Base-by-base conservation (phyloP, 306 rosid species). In the Canavalia ensiformis region DNA sequence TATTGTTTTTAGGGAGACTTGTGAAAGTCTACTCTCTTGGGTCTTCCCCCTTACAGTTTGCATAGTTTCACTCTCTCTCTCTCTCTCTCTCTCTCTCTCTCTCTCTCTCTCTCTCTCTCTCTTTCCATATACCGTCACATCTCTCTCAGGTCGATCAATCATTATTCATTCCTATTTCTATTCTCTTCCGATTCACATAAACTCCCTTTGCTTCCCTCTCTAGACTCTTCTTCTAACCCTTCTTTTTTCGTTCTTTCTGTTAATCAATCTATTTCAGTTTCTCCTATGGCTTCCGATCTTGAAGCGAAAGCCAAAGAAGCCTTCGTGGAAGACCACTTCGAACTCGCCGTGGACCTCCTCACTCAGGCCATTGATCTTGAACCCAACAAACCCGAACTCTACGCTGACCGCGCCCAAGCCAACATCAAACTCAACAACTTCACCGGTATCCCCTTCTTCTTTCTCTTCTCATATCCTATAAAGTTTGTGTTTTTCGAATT, bases 381-480 rank as follows among this genome's bases (percentile, higher is more conserved):
- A 73, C 98, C 98, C 33, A 74, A n/a, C 3, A 86, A 63, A 74
- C 67, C 98, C 1, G 92, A 83, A 58, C 92, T 92, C 59, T 89
- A 45, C 58, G 86, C 86, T 6, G 94, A 95, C 84, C 98, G 99
- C 8, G 97, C 99, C 1, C 99, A 95, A 86, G 98, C 97, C 82
- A 86, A 95, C 85, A 89, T 95, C 94, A 95, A 95, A 79, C 88
- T 88, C 87, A 3, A 12, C 11, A 82, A 84, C 82, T 86, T 68
- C 82, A 87, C 97, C 28, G 97, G 98, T 95, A 49, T 13, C 1
- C 6, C 0, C 63, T 8, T 44, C n/a, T 60, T 10, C 37, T 0
- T 34, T 11, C 9, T 6, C 6, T 72, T 47, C 18, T 72, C 9
- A 2, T 7, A 8, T 55, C 25, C 39, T 3, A 2, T 2, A 34